A percentile compares a stretch with the other conserved stretches of the same genome.
Evolutionary conservation across 2,329 filamentous ascomycete species (phyloP).

Genomic region (Fusarium secorum): DNA sequence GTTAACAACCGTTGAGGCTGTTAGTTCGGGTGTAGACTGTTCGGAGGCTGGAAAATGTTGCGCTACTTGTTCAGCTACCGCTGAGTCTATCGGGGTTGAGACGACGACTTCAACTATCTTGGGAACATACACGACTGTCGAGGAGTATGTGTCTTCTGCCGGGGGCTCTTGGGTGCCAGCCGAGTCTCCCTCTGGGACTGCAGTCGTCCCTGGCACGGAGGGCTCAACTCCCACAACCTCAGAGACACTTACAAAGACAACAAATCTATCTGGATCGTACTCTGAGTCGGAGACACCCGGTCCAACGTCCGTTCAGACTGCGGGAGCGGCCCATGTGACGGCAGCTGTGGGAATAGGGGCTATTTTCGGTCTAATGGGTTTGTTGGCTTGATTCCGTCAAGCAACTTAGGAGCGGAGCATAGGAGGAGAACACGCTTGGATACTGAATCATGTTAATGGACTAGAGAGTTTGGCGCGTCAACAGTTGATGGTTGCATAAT

Average conservation of each 20-base stretch:
- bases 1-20: slow-evolving; percentile 30
- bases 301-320: slow-evolving; percentile 32
- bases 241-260: slow-evolving; percentile 1
- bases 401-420: background rate
- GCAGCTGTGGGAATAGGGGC: slow-evolving; percentile 37
- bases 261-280: background rate
- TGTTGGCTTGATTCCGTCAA: slow-evolving; percentile 31
- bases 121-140: slow-evolving; percentile 13
- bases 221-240: background rate
- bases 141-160: slow-evolving; percentile 22
- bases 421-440: background rate
- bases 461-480: slow-evolving; percentile 8
- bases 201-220: background rate
- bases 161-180: slow-evolving; percentile 17
- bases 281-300: slow-evolving; percentile 13
- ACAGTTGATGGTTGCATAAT: slow-evolving; percentile 20
- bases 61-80: slow-evolving; percentile 17
- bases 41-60: slow-evolving; percentile 28
- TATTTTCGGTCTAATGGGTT: slow-evolving; percentile 35
- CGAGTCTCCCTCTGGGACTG: slow-evolving; percentile 1
- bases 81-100: background rate
- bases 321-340: slow-evolving; percentile 32
- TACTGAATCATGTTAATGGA: slow-evolving; percentile 16
- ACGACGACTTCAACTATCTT: slow-evolving; percentile 1
- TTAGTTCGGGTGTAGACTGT: slow-evolving; percentile 31